A percentile compares a stretch with the other conserved stretches of the same genome.
Evolutionary conservation across 306 rosid species (phyloP).

Genomic region (Prunus mira): DNA sequence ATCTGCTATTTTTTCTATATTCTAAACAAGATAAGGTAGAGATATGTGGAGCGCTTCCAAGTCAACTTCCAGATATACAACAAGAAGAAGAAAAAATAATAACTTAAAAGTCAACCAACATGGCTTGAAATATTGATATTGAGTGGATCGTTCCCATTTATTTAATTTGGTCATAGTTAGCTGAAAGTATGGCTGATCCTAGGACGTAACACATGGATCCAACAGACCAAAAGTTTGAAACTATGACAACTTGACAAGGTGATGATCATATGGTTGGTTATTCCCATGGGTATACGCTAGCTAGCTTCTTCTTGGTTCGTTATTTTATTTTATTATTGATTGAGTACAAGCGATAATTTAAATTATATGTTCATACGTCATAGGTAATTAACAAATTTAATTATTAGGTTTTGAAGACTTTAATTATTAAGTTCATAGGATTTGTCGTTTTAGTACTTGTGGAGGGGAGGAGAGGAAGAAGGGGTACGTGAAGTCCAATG

Average conservation of each 20-base stretch:
- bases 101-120: neutral
- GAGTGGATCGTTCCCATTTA: neutral
- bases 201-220: conserved; percentile 5
- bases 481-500: too few species aligned
- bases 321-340: too few species aligned
- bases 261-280: neutral
- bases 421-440: too few species aligned
- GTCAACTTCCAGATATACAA: neutral
- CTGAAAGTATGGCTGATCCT: neutral
- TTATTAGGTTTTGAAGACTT: neutral
- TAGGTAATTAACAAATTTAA: neutral
- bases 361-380: neutral
- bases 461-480: too few species aligned
- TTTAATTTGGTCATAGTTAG: neutral
- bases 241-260: neutral
- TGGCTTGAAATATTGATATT: neutral
- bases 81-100: neutral
- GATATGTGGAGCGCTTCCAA: neutral
- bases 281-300: neutral
- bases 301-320: neutral
- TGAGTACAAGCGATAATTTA: too few species aligned
- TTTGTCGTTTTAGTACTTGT: too few species aligned
- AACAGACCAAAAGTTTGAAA: conserved; percentile 1
- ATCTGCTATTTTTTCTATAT: neutral
- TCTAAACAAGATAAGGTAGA: neutral